Percentiles rank a stretch among this genome's conserved stretches.
Conservation (phyloP, 805 yeast species). For the Candida incommunis region DNA sequence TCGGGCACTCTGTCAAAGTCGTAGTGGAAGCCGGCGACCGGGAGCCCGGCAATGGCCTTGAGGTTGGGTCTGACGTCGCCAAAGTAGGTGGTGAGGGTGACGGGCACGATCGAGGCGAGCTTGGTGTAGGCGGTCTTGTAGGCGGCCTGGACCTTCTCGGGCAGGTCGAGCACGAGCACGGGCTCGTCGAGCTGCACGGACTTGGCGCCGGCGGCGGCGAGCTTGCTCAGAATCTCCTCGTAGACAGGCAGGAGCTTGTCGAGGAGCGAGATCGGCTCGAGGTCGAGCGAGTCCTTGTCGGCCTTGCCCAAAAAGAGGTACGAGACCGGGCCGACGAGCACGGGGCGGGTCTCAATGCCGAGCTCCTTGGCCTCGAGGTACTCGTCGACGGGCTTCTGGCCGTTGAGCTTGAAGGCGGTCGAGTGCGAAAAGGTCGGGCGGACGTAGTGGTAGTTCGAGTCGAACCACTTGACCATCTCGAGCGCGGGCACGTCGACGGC, state of each 20-base stretch:
- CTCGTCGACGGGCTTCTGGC: slow-evolving; percentile 94
- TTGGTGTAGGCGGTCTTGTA: slow-evolving; percentile 77
- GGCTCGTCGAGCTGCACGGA: slow-evolving; percentile 97
- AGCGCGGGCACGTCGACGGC: slow-evolving; percentile 98
- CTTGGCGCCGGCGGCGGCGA: slow-evolving; percentile 89
- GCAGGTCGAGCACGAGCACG: slow-evolving; percentile 84
- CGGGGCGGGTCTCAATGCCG: slow-evolving; percentile 97
- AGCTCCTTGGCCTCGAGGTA: slow-evolving; percentile 93
- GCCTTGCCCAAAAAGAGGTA: slow-evolving; percentile 93
- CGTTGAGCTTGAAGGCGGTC: slow-evolving; percentile 91
- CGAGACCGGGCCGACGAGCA: slow-evolving; percentile 90
- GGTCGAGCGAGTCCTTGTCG: slow-evolving; percentile 92
- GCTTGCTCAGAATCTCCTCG: slow-evolving; percentile 74
- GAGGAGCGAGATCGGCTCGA: slow-evolving; percentile 83
- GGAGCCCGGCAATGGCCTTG: slow-evolving; percentile 73
- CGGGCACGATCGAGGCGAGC: slow-evolving; percentile 49
- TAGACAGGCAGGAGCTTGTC: slow-evolving; percentile 88
- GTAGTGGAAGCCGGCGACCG: slow-evolving; percentile 91
- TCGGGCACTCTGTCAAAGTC: slow-evolving; percentile 94
- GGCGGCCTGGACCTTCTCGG: slow-evolving; percentile 69
- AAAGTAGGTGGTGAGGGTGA: slow-evolving; percentile 82
- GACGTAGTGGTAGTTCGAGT: slow-evolving; percentile 98
- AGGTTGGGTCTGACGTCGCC: slow-evolving; percentile 98
- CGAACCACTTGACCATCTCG: slow-evolving; percentile 99
- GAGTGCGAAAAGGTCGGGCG: slow-evolving; percentile 97